Evolutionary conservation across 2,329 filamentous ascomycete genomes (phyloP).

Genomic region (Trichoderma lentiforme): DNA sequence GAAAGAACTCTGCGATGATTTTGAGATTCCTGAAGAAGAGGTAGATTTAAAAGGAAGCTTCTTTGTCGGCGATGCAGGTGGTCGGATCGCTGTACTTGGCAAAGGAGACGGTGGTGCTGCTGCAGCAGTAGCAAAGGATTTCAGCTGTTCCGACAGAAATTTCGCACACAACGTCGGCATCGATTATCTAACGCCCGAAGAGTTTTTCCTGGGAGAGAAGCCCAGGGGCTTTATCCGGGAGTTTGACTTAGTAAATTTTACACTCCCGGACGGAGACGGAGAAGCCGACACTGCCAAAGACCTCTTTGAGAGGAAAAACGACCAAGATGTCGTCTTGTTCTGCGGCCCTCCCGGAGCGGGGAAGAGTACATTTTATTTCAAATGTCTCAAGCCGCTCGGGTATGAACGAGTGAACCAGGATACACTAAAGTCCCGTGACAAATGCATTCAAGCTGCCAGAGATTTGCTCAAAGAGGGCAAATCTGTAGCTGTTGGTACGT

Average conservation of each 20-base stretch:
- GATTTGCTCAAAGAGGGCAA: constrained; percentile 61
- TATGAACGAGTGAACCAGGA: constrained; percentile 92
- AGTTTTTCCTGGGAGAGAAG: constrained; percentile 74
- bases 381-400: constrained; percentile 68
- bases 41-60: constrained; percentile 71
- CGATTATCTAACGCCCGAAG: constrained; percentile 80
- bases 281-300: constrained; percentile 29
- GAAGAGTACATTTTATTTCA: constrained; percentile 89
- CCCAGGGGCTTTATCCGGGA: constrained; percentile 63
- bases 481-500: constrained; percentile 75
- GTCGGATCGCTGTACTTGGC: constrained; percentile 45
- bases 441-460: constrained; percentile 68
- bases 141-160: constrained; percentile 68
- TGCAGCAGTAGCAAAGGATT: constrained; percentile 48
- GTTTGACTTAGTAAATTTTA: constrained; percentile 67
- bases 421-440: constrained; percentile 68
- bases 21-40: constrained; percentile 52
- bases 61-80: constrained; percentile 86
- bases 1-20: constrained; percentile 59
- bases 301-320: constrained; percentile 58
- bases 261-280: constrained; percentile 30
- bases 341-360: constrained; percentile 87
- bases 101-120: constrained; percentile 25
- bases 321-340: constrained; percentile 75
- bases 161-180: constrained; percentile 84